phyloP scores from a whole-genome alignment of 257 asterid genomes.

The Coffea canephora region DNA sequence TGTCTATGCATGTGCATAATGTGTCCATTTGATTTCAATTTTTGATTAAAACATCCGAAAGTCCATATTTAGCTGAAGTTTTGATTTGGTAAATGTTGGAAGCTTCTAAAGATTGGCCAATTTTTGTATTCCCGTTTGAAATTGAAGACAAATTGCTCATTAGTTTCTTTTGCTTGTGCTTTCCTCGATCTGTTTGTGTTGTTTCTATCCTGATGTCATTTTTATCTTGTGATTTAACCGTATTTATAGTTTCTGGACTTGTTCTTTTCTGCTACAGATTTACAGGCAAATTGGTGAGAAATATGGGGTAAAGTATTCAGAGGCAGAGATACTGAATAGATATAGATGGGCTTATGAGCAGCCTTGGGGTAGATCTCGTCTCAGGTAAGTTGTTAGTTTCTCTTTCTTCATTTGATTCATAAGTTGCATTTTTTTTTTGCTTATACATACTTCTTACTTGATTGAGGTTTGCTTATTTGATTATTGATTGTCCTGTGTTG shows the following conservation, averaged over 20 bases:
- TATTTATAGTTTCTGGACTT: background rate
- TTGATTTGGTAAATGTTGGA: background rate
- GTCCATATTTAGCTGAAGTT: background rate
- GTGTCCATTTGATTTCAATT: background rate
- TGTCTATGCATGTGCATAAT: background rate
- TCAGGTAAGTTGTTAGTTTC: conserved; percentile 56
- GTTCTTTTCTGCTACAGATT: conserved; percentile 44
- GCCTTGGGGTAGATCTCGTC: conserved; percentile 96
- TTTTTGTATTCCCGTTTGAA: background rate
- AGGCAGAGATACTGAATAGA: conserved; percentile 72
- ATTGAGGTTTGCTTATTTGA: background rate
- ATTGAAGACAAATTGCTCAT: background rate
- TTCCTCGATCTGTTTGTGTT: background rate
- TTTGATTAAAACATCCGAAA: background rate
- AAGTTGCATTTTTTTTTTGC: background rate
- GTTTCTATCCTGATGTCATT: background rate
- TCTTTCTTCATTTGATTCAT: background rate
- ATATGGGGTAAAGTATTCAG: conserved; percentile 88
- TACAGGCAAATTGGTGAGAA: conserved; percentile 92
- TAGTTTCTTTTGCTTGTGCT: background rate
- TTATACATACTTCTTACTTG: too few relatives aligned
- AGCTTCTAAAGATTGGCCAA: too few relatives aligned
- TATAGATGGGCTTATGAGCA: conserved; percentile 93
- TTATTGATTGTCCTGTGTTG: background rate
- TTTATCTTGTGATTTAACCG: background rate